Evolutionary conservation across 352 stramenopile species (phyloP).

Genomic region (Stramenopiles sp.): DNA sequence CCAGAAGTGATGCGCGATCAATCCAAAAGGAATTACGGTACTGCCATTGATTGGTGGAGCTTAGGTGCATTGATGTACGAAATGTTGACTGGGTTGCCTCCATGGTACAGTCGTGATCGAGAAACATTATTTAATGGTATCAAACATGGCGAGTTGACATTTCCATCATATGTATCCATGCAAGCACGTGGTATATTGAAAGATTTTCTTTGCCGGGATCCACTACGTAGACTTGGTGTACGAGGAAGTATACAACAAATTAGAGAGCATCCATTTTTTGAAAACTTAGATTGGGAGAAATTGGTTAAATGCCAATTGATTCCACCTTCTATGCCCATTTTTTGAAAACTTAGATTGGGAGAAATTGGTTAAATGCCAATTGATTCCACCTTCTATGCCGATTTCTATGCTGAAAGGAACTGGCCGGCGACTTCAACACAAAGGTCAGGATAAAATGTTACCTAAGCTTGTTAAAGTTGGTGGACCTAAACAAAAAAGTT

Average conservation of each 20-base stretch:
- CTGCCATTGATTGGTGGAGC: constrained; percentile 76
- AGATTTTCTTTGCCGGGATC: constrained; percentile 52
- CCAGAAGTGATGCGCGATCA: constrained; percentile 44
- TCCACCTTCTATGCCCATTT: constrained; percentile 23
- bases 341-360: constrained; percentile 55
- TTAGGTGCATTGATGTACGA: constrained; percentile 76
- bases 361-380: background rate
- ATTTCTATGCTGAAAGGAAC: too few relatives aligned
- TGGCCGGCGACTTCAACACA: too few relatives aligned
- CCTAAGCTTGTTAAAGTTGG: too few relatives aligned
- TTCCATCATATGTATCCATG: constrained; percentile 37
- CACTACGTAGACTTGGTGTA: constrained; percentile 50
- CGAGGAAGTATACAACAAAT: constrained; percentile 48
- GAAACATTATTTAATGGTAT: constrained; percentile 72
- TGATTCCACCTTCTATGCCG: background rate
- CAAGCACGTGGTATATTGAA: constrained; percentile 32
- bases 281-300: constrained; percentile 42
- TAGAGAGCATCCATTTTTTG: constrained; percentile 61
- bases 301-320: background rate
- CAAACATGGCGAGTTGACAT: constrained; percentile 57
- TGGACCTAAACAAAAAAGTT: too few relatives aligned
- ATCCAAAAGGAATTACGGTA: constrained; percentile 66
- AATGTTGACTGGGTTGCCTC: constrained; percentile 75
- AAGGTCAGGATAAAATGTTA: too few relatives aligned
- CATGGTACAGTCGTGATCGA: constrained; percentile 72